Base-by-base conservation (phyloP, 805 yeast genomes). In the Ogataea zsoltii region DNA sequence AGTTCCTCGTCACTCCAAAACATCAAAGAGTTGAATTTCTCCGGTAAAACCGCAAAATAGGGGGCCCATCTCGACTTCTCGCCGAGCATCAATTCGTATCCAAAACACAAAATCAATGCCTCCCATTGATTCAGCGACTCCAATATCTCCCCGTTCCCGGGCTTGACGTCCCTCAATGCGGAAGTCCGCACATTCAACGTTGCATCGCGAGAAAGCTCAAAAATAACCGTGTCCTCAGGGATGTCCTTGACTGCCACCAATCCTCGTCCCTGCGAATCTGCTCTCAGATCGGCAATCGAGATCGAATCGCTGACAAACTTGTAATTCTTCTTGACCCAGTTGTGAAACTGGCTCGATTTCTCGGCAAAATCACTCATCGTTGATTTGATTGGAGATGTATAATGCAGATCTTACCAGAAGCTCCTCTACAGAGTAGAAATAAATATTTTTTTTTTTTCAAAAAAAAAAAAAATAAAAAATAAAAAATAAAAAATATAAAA, bases 1-100 rank as follows among this genome's bases (percentile, higher is more conserved):
- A 86, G 58, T 46, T 92, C 94, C 0, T 71, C 73, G 0, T 78
- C 79, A 2, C 51, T 50, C 98, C 99, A 92, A 58, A 81, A 88
- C 80, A 90, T 86, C 46, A 90, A 75, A 29, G 83, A 83, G 57
- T 82, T 75, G 63, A 85, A 80, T 13, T 58, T 69, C 1, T 56
- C 50, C 3, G 98, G 98, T 33, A 92, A 70, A 0, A 91, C 79
- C 16, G 77, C 68, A 46, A 90, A 79, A 63, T 92, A 92, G 1
- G 80, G 74, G 42, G 60, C 63, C 96, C 97, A 92, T 26, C 65
- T 68, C 33, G 88, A 78, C 3, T 66, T 48, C 0, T 64, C 66
- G 3, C 74, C 72, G 28, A 75, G 55, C 40, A 71, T 69, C 41
- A 75, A 60, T 55, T 87, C 95, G 55, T 80, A 83, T 39, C 83